These are phyloP conservation scores for Euphorbia lathyris DNA, from an alignment of 345 rosid genomes.

Conservation along the genomic window DNA sequence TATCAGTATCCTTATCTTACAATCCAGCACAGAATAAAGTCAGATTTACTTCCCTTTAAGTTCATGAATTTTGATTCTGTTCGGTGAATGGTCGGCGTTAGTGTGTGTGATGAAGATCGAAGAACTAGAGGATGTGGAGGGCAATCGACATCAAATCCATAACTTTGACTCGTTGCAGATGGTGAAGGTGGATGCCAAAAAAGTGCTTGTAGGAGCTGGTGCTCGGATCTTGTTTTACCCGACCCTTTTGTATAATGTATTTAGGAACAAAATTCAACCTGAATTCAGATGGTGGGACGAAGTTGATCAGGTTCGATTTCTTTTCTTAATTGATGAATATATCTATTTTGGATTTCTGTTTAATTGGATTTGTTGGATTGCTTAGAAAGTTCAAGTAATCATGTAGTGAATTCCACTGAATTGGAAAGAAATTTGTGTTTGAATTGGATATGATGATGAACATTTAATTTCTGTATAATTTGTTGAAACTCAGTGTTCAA, in stretches of 20 bases:
- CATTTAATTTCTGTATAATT: neutral
- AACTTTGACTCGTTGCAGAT: constrained; percentile 22
- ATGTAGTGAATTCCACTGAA: neutral
- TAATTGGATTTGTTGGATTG: neutral
- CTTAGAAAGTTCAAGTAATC: neutral
- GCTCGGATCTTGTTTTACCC: constrained; percentile 69
- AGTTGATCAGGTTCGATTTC: constrained; percentile 48
- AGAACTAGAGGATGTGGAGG: constrained; percentile 39
- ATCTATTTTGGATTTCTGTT: neutral
- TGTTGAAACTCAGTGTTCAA: neutral
- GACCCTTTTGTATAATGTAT: constrained; percentile 63
- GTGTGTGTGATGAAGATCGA: constrained; percentile 44
- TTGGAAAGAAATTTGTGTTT: neutral
- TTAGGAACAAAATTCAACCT: constrained; percentile 54
- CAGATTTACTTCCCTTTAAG: neutral
- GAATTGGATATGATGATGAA: neutral
- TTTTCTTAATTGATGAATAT: neutral
- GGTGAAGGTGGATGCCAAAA: constrained; percentile 39
- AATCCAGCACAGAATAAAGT: neutral
- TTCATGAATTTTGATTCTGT: neutral
- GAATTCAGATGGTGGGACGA: constrained; percentile 78
- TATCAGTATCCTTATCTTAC: constrained; percentile 2
- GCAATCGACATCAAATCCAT: constrained; percentile 22
- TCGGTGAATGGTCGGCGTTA: neutral
- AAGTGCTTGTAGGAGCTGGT: constrained; percentile 59